phyloP scores from a whole-genome alignment of 768 basidiomycete species.

The Coprinopsis marcescibilis region DNA sequence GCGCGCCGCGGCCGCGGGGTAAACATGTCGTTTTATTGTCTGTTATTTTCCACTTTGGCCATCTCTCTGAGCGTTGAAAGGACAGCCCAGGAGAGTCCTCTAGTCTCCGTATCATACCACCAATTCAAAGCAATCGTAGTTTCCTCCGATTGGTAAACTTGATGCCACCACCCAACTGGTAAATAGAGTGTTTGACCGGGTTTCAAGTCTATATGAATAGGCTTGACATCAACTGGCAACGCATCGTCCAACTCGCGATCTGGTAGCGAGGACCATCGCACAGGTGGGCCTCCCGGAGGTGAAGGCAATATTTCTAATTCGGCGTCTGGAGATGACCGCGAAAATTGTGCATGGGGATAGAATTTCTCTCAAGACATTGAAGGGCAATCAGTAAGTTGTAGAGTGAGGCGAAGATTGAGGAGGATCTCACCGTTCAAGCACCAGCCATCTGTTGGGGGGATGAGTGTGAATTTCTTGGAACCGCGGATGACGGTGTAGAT shows the following conservation, averaged over 20 bases:
- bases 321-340: constrained; percentile 32
- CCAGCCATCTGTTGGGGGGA: constrained; percentile 88
- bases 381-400: not conserved
- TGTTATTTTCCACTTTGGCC: constrained; percentile 28
- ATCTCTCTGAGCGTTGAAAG: constrained; percentile 54
- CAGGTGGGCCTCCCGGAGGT: constrained; percentile 24
- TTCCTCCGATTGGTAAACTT: constrained; percentile 66
- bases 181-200: constrained; percentile 83
- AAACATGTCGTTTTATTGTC: constrained; percentile 34
- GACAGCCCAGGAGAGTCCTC: constrained; percentile 66
- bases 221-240: constrained; percentile 49
- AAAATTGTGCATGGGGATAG: constrained; percentile 66
- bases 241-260: constrained; percentile 47
- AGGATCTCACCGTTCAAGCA: constrained; percentile 60
- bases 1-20: too few relatives aligned
- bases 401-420: not conserved
- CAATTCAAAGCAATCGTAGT: constrained; percentile 74
- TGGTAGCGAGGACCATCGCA: constrained; percentile 80
- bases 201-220: constrained; percentile 58
- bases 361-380: constrained; percentile 42
- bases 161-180: constrained; percentile 94
- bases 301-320: constrained; percentile 29
- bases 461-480: constrained; percentile 76
- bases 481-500: constrained; percentile 86
- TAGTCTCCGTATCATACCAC: constrained; percentile 84